Evolutionary conservation across 495 filamentous ascomycete species (phyloP), one percentile per base, ranked within the genome.

Genomic region (Hyaloscypha bicolor): DNA sequence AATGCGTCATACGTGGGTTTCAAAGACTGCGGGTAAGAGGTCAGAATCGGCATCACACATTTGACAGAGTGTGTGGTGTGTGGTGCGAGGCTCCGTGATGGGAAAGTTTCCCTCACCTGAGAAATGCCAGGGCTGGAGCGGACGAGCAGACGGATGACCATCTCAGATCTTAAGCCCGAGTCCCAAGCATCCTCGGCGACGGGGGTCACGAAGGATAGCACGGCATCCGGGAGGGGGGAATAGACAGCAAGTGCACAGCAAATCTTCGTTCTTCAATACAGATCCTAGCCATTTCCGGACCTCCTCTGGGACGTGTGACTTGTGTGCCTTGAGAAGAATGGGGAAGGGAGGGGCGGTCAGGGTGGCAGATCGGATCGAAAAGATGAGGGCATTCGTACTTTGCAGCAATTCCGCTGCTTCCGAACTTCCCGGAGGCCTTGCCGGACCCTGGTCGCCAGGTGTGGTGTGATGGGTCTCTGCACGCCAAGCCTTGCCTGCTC

Each of bases 311-410:
- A 48, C 42, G 42, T 48, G 42, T 48, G 42, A 48, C 42, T 48
- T 48, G 42, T 48, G 16, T 48, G 16, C 42, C 9, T 1, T 12
- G 11, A 48, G 42, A 14, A 48, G 3, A 48, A 12, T 48, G 42
- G 11, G 42, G 42, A 48, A 48, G 9, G 42, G 42, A 48, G 42
- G 42, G 42, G 42, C 42, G 42, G 42, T 19, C 42, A 48, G 42
- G 16, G 11, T 48, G 16, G 42, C 4, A 48, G 11, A 48, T 48
- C 42, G 11, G 42, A 48, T 19, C 42, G 25, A 25, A 55, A 65
- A 74, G 42, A 55, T 70, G 59, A 69, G 73, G 45, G 59, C 65
- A 56, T 62, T 56, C 37, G 29, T 56, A 64, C 14, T 16, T 29
- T 31, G 8, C 61, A 48, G n/a, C 42, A 45, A 33, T 29, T 42